Conservation (phyloP, 2,329 filamentous ascomycete genomes). For the Fusarium devonianum region DNA sequence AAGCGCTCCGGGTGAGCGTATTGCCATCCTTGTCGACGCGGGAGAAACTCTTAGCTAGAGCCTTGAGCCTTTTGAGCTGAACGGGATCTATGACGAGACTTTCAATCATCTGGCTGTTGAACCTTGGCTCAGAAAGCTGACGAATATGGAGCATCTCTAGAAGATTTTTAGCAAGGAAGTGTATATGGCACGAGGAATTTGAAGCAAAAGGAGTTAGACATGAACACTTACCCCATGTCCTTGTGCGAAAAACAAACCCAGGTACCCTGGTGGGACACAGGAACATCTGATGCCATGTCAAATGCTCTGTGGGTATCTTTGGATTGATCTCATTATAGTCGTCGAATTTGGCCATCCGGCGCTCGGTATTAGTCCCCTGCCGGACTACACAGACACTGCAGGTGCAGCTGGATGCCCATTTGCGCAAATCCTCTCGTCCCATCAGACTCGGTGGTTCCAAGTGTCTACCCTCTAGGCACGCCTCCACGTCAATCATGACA, state of each 20-base stretch:
- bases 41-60: constrained; percentile 35
- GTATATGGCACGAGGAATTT: too few species aligned
- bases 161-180: too few species aligned
- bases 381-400: not conserved
- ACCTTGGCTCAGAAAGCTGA: constrained; percentile 36
- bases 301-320: not conserved
- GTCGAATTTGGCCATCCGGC: too few species aligned
- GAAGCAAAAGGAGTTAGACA: too few species aligned
- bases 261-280: not conserved
- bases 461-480: too few species aligned
- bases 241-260: not conserved
- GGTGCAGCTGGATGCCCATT: not conserved
- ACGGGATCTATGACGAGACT: constrained; percentile 42
- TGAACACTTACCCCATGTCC: constrained; percentile 7
- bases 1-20: constrained; percentile 6
- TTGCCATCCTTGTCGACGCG: constrained; percentile 30
- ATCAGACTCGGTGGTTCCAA: too few species aligned
- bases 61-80: not conserved
- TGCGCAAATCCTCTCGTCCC: not conserved
- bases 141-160: constrained; percentile 36
- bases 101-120: constrained; percentile 42
- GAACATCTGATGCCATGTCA: not conserved
- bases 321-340: not conserved
- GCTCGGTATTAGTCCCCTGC: too few species aligned
- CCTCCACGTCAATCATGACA: not conserved